phyloP scores from a whole-genome alignment of 305 asterid species.

The Coffea humblotiana region DNA sequence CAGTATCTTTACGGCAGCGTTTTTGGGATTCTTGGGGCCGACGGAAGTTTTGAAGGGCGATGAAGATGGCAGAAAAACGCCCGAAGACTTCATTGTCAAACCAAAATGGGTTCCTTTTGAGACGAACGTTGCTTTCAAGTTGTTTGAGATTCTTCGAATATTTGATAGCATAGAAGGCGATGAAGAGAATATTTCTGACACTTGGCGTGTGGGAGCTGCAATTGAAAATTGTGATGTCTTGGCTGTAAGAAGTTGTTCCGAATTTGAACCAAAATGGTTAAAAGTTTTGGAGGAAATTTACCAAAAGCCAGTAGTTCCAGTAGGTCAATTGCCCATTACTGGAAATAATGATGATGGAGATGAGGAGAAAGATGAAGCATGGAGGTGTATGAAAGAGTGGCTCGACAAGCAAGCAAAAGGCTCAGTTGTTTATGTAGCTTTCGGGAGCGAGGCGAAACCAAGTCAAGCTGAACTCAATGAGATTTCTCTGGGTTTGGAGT shows the following conservation, averaged over 20 bases:
- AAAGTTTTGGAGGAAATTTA: constrained; percentile 32
- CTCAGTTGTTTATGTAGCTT: constrained; percentile 26
- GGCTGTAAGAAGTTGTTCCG: constrained; percentile 30
- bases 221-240: constrained; percentile 28
- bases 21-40: constrained; percentile 27
- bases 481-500: constrained; percentile 31
- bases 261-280: constrained; percentile 45
- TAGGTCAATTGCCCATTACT: constrained; percentile 33
- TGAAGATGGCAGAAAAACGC: constrained; percentile 18
- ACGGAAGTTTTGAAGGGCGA: constrained; percentile 22
- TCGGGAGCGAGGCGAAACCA: constrained; percentile 35
- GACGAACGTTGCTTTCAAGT: constrained; percentile 28
- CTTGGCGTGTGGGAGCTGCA: constrained; percentile 25
- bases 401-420: constrained; percentile 21
- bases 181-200: constrained; percentile 19
- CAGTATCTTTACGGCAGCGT: constrained; percentile 25
- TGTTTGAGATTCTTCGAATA: constrained; percentile 17
- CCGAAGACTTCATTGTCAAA: constrained; percentile 41
- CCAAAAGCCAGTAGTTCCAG: constrained; percentile 30
- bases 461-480: constrained; percentile 32
- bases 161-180: neutral
- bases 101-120: constrained; percentile 49
- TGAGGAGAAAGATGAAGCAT: neutral
- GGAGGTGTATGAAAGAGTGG: constrained; percentile 26
- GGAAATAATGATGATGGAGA: neutral